Evolutionary conservation across 371 early-diverging fungal genomes (phyloP).

Genomic region (Saksenaea vasiformis): DNA sequence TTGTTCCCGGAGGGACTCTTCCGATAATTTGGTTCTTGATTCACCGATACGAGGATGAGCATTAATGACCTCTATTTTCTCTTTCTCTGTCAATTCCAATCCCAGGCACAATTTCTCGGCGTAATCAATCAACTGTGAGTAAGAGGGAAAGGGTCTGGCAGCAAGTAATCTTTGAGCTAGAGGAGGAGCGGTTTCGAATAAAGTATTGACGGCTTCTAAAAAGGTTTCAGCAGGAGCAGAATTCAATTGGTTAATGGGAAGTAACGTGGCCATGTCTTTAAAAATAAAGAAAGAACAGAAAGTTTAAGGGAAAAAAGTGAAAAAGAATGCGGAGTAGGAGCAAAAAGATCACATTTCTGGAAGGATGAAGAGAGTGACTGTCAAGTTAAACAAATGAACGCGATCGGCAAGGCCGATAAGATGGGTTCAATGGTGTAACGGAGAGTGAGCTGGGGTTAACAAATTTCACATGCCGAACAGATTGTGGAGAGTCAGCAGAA

Average conservation of each 20-base stretch:
- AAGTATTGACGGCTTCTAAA: slow-evolving; percentile 61
- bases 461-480: background rate
- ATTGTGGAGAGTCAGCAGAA: background rate
- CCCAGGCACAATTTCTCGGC: slow-evolving; percentile 54
- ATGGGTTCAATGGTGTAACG: no score
- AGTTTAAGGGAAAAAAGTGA: background rate
- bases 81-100: slow-evolving; percentile 52
- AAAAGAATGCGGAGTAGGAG: background rate
- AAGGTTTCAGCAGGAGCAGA: slow-evolving; percentile 55
- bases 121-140: slow-evolving; percentile 63
- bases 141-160: slow-evolving; percentile 69
- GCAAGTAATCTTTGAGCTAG: slow-evolving; percentile 71
- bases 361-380: background rate
- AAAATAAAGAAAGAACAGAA: background rate
- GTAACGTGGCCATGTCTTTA: slow-evolving; percentile 32
- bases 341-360: background rate
- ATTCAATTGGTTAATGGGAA: slow-evolving; percentile 79
- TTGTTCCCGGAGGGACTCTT: slow-evolving; percentile 76
- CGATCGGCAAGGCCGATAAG: no score
- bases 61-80: slow-evolving; percentile 75
- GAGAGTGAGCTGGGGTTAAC: no score
- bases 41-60: slow-evolving; percentile 94
- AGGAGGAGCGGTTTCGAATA: slow-evolving; percentile 89
- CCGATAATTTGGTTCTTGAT: slow-evolving; percentile 66
- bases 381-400: no score